These are phyloP conservation scores for Neurospora sp. DNA, from an alignment of 495 filamentous ascomycete genomes.

Conservation along the genomic window DNA sequence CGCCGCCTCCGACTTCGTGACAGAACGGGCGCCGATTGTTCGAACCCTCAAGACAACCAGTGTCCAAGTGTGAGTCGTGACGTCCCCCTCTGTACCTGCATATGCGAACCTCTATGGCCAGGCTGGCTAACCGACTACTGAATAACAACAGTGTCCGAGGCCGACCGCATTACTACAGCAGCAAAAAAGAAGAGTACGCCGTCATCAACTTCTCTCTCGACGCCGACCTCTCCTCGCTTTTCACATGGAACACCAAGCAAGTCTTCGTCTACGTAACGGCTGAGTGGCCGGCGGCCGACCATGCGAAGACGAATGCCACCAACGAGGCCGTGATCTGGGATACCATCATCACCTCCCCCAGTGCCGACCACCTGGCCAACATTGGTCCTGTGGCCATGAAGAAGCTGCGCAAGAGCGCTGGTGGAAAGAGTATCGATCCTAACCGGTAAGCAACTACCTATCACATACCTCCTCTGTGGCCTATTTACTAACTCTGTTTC, in stretches of 20 bases:
- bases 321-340: constrained; percentile 92
- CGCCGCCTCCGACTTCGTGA: constrained; percentile 66
- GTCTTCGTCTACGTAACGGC: constrained; percentile 92
- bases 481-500: not conserved
- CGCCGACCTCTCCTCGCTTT: constrained; percentile 74
- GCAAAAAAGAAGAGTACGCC: constrained; percentile 89
- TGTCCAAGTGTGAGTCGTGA: constrained; percentile 68
- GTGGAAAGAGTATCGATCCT: constrained; percentile 42
- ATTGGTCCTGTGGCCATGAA: constrained; percentile 39
- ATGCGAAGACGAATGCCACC: constrained; percentile 29
- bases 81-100: not conserved
- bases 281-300: constrained; percentile 55
- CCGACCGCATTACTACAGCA: constrained; percentile 85
- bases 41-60: constrained; percentile 60
- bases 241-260: constrained; percentile 99
- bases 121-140: constrained; percentile 2
- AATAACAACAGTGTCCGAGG: constrained; percentile 59
- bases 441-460: constrained; percentile 26
- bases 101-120: not conserved
- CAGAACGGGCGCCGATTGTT: constrained; percentile 54
- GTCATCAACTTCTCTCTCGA: constrained; percentile 88
- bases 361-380: constrained; percentile 45
- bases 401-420: constrained; percentile 41
- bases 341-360: constrained; percentile 69
- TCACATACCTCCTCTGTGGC: too few relatives aligned